Evolutionary conservation across 805 yeast genomes (phyloP), one percentile per base, ranked within the genome.

Genomic region (Saccharomycopsis schoenii): DNA sequence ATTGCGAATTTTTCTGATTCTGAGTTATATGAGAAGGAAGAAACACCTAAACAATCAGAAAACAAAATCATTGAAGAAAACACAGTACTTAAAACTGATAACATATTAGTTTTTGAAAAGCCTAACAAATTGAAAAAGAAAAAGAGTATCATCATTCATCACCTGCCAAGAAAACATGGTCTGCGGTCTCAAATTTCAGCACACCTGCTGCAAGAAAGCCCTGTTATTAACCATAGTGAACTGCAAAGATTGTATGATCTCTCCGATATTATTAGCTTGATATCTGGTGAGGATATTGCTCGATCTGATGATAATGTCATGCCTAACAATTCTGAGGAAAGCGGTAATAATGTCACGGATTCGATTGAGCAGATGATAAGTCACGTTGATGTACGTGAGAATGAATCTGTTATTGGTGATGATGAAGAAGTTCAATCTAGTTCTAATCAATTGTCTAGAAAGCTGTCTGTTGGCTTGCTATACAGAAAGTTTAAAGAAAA

Each of bases 1-100:
- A 61, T 63, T 40, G 57, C 65, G 2, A 61, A 57, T 40, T 50
- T 51, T 29, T 52, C 60, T n/a, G 41, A 47, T 25, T 41, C 42
- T 2, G 65, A 60, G 15, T 42, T 62, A 54, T 34, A 56, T 47
- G 63, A 62, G 19, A 25, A 56, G 29, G 4, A 9, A 11, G 34
- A 19, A 24, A 34, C 34, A 4, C 25, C 4, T 11, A 25, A 21
- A 19, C 24, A 51, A 3, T 17, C n/a, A 24, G 25, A 47, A 25
- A 47, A 47, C 1, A 21, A 21, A 21, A 47, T 19, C 15, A 2
- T 17, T 12, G 25, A 47, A 9, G 47, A 40, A 37, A 29, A 40
- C n/a, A 15, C 21, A 25, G 21, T 12, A 3, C 4, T 21, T 10
- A 19, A 47, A 11, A 21, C 4, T 3, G 52, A 47, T 15, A 12